phyloP scores from a whole-genome alignment of 2,329 filamentous ascomycete species.

The Paraphoma sp. region DNA sequence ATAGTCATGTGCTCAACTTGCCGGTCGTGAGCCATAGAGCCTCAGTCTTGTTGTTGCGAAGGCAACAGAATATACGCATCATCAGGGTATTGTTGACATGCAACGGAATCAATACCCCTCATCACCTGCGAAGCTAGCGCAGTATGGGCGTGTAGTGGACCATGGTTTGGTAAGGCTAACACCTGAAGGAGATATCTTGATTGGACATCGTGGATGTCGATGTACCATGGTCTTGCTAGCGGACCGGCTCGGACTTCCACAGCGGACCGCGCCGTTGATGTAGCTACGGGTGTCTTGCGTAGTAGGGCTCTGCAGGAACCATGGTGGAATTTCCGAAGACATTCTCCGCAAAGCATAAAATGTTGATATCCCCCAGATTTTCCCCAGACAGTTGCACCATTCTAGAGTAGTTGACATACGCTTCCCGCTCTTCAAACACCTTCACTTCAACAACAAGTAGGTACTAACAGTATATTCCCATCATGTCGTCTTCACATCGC shows the following conservation, averaged over 20 bases:
- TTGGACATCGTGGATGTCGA: background rate
- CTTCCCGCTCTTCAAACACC: background rate
- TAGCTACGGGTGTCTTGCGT: background rate
- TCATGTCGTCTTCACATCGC: background rate
- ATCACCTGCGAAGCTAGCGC: background rate
- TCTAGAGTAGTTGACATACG: too few relatives aligned
- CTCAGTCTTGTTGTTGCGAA: background rate
- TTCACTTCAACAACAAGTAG: background rate
- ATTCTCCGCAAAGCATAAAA: too few relatives aligned
- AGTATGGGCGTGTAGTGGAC: background rate
- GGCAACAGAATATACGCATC: background rate
- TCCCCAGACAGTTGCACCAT: too few relatives aligned
- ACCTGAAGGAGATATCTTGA: background rate
- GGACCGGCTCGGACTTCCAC: background rate
- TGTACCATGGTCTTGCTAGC: slow-evolving; percentile 10
- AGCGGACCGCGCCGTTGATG: slow-evolving; percentile 4
- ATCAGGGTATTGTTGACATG: background rate
- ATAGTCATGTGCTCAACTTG: background rate
- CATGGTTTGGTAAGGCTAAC: background rate
- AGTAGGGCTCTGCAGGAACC: background rate
- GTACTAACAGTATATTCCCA: background rate
- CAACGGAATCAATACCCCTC: background rate
- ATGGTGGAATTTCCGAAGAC: background rate
- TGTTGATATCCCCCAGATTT: too few relatives aligned
- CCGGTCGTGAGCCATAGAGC: background rate